These are phyloP conservation scores for Cryptosporidium viatorum DNA, from an alignment of 169 alveolate genomes.

Conservation along the genomic window DNA sequence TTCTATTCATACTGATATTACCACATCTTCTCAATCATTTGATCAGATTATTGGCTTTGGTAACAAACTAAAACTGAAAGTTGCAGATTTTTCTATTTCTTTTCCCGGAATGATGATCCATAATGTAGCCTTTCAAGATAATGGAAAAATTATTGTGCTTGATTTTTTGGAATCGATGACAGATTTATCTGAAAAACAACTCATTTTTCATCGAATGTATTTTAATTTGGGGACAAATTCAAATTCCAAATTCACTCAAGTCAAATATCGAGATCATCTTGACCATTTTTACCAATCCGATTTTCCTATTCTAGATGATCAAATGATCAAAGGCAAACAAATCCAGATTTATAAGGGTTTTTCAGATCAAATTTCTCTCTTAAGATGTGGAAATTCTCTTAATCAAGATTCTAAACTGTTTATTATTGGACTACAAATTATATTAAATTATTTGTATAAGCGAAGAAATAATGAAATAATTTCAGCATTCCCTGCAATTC, in stretches of 20 bases:
- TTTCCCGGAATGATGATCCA: background rate
- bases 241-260: background rate
- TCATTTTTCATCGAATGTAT: background rate
- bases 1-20: background rate
- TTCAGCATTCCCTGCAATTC: constrained; percentile 6
- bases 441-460: constrained; percentile 20
- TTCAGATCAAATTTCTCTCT: background rate
- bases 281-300: background rate
- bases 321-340: too few relatives aligned
- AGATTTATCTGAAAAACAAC: background rate
- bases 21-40: background rate
- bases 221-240: background rate
- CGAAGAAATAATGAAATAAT: constrained; percentile 4
- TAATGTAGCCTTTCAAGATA: background rate
- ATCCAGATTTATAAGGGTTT: background rate
- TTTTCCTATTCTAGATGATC: background rate
- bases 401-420: constrained; percentile 9
- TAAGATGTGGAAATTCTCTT: background rate
- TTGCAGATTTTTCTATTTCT: background rate
- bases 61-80: background rate
- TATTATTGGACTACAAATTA: constrained; percentile 19
- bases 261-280: background rate
- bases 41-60: background rate
- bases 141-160: background rate
- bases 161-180: background rate